phyloP scores from a whole-genome alignment of 805 yeast species.

The Starmerella floris region DNA sequence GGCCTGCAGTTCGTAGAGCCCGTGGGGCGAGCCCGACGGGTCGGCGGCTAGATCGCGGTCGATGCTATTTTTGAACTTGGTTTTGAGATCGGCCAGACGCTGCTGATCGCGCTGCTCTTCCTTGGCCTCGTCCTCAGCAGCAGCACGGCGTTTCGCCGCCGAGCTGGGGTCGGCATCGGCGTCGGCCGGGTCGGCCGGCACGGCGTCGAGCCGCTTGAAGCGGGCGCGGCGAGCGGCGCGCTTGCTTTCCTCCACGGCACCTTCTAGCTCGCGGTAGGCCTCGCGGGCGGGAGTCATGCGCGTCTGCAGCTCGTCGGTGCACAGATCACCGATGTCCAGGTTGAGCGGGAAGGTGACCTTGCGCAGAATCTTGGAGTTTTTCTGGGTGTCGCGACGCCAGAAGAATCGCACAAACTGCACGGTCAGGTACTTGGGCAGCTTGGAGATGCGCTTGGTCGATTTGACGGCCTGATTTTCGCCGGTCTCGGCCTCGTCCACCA shows the following conservation, averaged over 20 bases:
- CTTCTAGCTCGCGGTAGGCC: conserved; percentile 59
- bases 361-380: conserved; percentile 85
- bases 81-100: conserved; percentile 20
- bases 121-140: conserved; percentile 14
- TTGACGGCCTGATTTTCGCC: conserved; percentile 58
- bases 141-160: conserved; percentile 15
- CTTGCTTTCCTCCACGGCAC: conserved; percentile 54
- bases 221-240: conserved; percentile 59
- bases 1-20: conserved; percentile 70
- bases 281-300: conserved; percentile 64
- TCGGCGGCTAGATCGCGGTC: conserved; percentile 34
- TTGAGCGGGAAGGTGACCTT: conserved; percentile 92
- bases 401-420: conserved; percentile 89
- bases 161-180: conserved; percentile 21
- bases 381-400: conserved; percentile 86
- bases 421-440: conserved; percentile 75
- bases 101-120: conserved; percentile 14
- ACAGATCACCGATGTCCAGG: conserved; percentile 71
- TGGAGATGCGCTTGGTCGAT: conserved; percentile 44
- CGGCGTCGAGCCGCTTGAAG: conserved; percentile 32
- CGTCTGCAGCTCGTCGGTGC: conserved; percentile 61
- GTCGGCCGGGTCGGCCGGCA: conserved; percentile 25
- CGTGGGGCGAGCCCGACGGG: conserved; percentile 67
- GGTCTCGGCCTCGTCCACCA: conserved; percentile 56
- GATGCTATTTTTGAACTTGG: conserved; percentile 23